Percentiles rank a stretch among this genome's conserved stretches.
Conservation (phyloP, 2,329 filamentous ascomycete species). For the Paradendryphiella salina region DNA sequence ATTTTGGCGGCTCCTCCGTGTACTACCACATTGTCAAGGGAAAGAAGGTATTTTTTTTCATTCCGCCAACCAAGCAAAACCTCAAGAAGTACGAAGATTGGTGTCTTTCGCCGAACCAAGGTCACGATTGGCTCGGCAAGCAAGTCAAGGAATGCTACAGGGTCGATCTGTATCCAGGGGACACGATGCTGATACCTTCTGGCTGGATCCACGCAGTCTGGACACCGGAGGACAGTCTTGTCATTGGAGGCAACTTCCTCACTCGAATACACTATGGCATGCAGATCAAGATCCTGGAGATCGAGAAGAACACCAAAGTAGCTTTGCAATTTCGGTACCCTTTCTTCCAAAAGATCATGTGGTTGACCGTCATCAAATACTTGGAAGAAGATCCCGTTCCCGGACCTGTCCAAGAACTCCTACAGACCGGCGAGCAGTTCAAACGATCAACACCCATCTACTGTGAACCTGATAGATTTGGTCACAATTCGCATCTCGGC, state of each 20-base stretch:
- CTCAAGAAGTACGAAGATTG: slow-evolving; percentile 72
- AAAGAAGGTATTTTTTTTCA: slow-evolving; percentile 72
- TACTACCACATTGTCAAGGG: slow-evolving; percentile 72
- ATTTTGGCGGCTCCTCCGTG: slow-evolving; percentile 71
- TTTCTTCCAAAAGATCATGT: slow-evolving; percentile 70
- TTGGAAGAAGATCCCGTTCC: slow-evolving; percentile 67
- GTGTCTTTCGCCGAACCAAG: slow-evolving; percentile 68
- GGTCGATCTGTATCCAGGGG: slow-evolving; percentile 66
- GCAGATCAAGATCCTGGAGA: slow-evolving; percentile 67
- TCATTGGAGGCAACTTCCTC: slow-evolving; percentile 72
- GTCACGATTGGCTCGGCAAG: slow-evolving; percentile 66
- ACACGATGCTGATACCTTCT: slow-evolving; percentile 72
- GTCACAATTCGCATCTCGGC: slow-evolving; percentile 56
- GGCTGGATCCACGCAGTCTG: slow-evolving; percentile 74
- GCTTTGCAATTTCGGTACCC: slow-evolving; percentile 68
- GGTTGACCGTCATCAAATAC: slow-evolving; percentile 67
- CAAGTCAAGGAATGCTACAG: slow-evolving; percentile 69
- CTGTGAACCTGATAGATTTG: slow-evolving; percentile 60
- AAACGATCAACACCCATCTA: slow-evolving; percentile 60
- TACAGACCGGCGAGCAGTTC: slow-evolving; percentile 61
- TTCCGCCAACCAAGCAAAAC: slow-evolving; percentile 68
- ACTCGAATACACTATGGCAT: slow-evolving; percentile 67
- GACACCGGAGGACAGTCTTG: slow-evolving; percentile 69
- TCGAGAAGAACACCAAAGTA: slow-evolving; percentile 69
- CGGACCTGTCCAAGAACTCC: slow-evolving; percentile 56